A percentile compares a stretch with the other conserved stretches of the same genome.
Conservation (phyloP, 257 asterid genomes). For the Primulina eburnea region DNA sequence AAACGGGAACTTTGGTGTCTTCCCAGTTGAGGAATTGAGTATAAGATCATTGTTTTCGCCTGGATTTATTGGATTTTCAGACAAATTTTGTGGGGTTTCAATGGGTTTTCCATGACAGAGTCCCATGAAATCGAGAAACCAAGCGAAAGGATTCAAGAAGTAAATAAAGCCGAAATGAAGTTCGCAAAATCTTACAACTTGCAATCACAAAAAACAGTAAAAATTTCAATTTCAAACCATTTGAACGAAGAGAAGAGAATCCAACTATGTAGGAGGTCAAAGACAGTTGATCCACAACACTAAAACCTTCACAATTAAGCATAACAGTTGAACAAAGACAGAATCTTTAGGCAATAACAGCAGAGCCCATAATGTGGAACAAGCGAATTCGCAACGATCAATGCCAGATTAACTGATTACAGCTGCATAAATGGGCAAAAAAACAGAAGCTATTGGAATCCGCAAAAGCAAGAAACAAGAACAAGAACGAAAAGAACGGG, state of each 20-base stretch:
- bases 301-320: constrained; percentile 1
- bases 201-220: background rate
- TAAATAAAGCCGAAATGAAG: background rate
- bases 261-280: background rate
- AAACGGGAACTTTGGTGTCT: constrained; percentile 85
- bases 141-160: constrained; percentile 20
- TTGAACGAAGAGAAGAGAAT: constrained; percentile 4
- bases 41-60: constrained; percentile 44
- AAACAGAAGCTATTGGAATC: constrained; percentile 38
- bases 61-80: constrained; percentile 50
- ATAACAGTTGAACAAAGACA: constrained; percentile 24
- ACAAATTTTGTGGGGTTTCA: constrained; percentile 47
- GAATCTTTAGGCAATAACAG: constrained; percentile 36
- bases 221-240: background rate
- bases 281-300: background rate
- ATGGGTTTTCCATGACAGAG: constrained; percentile 91
- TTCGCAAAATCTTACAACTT: background rate
- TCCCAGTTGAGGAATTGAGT: constrained; percentile 58
- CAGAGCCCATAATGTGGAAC: constrained; percentile 36
- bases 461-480: constrained; percentile 34
- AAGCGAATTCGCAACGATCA: constrained; percentile 43
- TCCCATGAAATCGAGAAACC: constrained; percentile 73
- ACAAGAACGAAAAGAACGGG: constrained; percentile 46
- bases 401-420: constrained; percentile 32
- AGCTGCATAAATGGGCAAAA: constrained; percentile 45